Conservation (phyloP, 345 rosid species). For the Hibiscus tridactylites region DNA sequence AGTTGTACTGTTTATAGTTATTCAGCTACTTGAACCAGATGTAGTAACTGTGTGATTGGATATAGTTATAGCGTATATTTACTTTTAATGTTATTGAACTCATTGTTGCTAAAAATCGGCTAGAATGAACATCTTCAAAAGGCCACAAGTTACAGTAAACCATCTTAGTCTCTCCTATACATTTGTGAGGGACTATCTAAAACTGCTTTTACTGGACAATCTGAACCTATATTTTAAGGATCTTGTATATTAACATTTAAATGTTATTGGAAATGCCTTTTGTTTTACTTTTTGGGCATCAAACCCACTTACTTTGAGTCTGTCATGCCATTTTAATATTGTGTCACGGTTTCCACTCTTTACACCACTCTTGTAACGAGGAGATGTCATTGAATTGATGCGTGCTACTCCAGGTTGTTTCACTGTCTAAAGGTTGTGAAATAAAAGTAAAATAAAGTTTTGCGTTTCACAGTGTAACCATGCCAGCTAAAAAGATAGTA, state of each 20-base stretch:
- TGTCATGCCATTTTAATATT: neutral
- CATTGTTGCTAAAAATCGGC: neutral
- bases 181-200: neutral
- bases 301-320: neutral
- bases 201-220: neutral
- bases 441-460: no score
- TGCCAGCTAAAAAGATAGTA: neutral
- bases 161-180: neutral
- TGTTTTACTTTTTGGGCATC: neutral
- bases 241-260: neutral
- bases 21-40: neutral
- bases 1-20: neutral
- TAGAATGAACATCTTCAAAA: neutral
- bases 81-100: neutral
- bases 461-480: neutral
- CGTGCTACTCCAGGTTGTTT: neutral
- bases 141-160: neutral
- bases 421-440: no score
- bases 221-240: neutral
- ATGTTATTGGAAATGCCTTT: neutral
- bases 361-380: neutral
- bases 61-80: neutral
- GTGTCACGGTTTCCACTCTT: neutral
- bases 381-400: neutral
- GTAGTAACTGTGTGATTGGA: neutral